Conservation (phyloP, 2,329 filamentous ascomycete genomes). For the Waltergamsia citrina region DNA sequence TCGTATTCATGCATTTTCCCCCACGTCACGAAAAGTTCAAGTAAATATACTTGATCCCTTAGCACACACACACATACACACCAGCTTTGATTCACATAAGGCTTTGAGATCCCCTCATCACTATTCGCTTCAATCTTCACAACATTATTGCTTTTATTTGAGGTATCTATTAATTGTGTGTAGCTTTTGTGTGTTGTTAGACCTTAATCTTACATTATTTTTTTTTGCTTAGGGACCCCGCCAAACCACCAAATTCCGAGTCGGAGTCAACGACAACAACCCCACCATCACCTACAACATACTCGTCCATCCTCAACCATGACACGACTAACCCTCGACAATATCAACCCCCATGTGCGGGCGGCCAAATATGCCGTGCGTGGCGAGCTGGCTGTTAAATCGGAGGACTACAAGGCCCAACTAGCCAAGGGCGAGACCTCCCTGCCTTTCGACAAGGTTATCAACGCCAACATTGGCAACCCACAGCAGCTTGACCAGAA, state of each 20-base stretch:
- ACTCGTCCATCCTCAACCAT: conserved; percentile 25
- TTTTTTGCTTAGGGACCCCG: not conserved
- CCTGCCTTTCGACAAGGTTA: conserved; percentile 82
- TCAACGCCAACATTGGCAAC: conserved; percentile 98
- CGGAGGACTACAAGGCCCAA: conserved; percentile 77
- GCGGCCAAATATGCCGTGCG: conserved; percentile 93
- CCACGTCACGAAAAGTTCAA: too few species aligned
- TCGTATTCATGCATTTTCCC: too few species aligned
- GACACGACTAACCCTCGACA: conserved; percentile 58
- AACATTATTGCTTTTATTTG: not conserved
- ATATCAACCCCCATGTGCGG: conserved; percentile 86
- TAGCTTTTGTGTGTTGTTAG: not conserved
- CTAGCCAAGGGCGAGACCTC: conserved; percentile 47
- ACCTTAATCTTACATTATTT: not conserved
- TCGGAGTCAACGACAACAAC: too few species aligned
- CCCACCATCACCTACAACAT: conserved; percentile 12
- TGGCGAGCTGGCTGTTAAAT: conserved; percentile 88
- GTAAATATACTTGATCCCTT: too few species aligned
- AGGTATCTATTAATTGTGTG: not conserved
- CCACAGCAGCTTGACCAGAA: conserved; percentile 98
- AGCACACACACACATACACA: not conserved
- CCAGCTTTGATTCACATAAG: too few species aligned
- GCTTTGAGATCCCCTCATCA: too few species aligned
- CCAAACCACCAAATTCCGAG: conserved; percentile 1
- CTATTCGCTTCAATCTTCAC: not conserved